Conservation (phyloP, 1,284 basidiomycete genomes). For the Puccinia polysora region DNA sequence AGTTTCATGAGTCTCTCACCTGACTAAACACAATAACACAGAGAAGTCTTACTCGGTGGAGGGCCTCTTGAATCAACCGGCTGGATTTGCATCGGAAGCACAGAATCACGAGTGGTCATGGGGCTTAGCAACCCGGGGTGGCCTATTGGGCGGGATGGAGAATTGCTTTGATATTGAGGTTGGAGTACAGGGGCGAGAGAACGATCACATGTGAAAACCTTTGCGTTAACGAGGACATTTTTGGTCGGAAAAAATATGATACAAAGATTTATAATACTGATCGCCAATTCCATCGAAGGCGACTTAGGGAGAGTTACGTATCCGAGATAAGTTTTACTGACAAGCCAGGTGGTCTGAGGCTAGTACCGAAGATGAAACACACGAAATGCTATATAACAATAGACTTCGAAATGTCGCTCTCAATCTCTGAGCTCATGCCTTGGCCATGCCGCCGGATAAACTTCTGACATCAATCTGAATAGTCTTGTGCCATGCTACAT, state of each 20-base stretch:
- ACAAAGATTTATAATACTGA: not conserved
- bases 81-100: not conserved
- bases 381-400: too few relatives aligned
- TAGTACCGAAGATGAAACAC: too few relatives aligned
- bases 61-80: constrained; percentile 5
- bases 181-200: constrained; percentile 15
- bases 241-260: not conserved
- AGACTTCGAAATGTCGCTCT: too few relatives aligned
- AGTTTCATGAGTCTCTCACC: not conserved
- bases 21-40: not conserved
- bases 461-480: too few relatives aligned
- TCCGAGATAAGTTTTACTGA: too few relatives aligned
- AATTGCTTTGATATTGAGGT: not conserved
- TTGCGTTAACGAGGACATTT: not conserved
- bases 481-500: too few relatives aligned
- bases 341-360: too few relatives aligned
- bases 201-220: constrained; percentile 6
- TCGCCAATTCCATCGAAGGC: too few relatives aligned
- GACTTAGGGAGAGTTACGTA: not conserved
- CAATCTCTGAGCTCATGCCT: too few relatives aligned
- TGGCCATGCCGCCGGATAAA: too few relatives aligned
- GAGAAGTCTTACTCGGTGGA: constrained; percentile 19
- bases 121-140: not conserved
- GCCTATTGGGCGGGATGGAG: not conserved
- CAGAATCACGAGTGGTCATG: not conserved